Evolutionary conservation across 441 rosid genomes (phyloP), one percentile per base, ranked within the genome.

Genomic region (Populus hybrid): DNA sequence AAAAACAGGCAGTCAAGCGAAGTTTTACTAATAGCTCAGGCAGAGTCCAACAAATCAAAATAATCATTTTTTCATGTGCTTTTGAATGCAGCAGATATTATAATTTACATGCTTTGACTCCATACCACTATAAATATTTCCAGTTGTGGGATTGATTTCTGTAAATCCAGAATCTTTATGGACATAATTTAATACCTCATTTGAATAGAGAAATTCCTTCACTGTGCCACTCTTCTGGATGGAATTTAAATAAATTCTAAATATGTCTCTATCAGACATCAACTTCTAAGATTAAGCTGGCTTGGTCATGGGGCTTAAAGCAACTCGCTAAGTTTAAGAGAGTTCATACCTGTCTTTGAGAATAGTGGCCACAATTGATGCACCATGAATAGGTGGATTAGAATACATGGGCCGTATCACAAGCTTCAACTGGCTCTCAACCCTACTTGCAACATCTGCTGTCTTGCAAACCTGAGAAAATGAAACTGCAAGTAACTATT

Each of bases 381-480:
- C 98, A 73, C 98, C 98, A 70, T 94, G 98, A 68, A 94, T 88
- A 20, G 98, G 97, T 34, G 97, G 98, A 65, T 84, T 92, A 54
- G 97, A 94, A 84, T 92, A 94, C 95, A 91, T 88, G 74, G 98
- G 95, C 78, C 97, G 84, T 81, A 94, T 90, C 76, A 95, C 91
- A 38, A 89, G 88, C 79, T 88, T 91, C 86, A 95, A 85, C 73
- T 95, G 99, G 87, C 97, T 90, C 79, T 95, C 99, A 73, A 95
- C 99, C 81, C 73, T 89, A 54, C 88, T 78, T 0, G 98, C 95
- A 20, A 90, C 92, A 84, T 90, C 97, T 66, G 95, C 89, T 81
- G 92, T 78, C 87, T 88, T 93, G 88, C 95, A 95, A 28, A 93
- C 98, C 98, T 95, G 78, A 8, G 68, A 30, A 76, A 72, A 54